Percentiles rank a stretch among this genome's conserved stretches.
Conservation (phyloP, 2,329 filamentous ascomycete genomes). For the Botrytis sinoallii region DNA sequence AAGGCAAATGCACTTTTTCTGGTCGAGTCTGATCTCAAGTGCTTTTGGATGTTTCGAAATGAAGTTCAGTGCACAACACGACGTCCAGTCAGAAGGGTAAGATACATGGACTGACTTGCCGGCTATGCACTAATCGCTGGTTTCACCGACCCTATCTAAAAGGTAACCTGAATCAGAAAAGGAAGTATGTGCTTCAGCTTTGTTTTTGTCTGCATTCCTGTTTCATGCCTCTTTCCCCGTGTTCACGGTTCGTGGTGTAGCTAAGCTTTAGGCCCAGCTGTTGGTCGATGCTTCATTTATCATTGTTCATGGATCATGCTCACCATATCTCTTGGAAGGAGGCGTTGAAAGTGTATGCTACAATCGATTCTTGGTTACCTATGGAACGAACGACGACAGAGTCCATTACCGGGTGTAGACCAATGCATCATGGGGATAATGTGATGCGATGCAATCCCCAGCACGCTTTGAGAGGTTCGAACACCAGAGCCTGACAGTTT, state of each 20-base stretch:
- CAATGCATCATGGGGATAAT: not conserved
- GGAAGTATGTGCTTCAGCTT: not conserved
- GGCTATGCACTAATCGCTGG: not conserved
- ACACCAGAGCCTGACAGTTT: not conserved
- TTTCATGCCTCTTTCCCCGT: not conserved
- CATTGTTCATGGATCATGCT: not conserved
- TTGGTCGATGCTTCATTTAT: not conserved
- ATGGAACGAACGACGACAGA: too few species aligned
- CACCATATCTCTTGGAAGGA: not conserved
- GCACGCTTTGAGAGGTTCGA: not conserved
- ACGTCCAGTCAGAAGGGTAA: not conserved
- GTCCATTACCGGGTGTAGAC: not conserved
- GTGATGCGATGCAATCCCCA: not conserved
- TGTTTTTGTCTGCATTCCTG: not conserved
- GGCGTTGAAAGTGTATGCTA: not conserved
- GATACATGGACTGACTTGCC: not conserved
- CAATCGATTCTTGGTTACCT: not conserved
- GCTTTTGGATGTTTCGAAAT: not conserved
- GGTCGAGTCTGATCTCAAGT: not conserved
- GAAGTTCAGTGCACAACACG: slow-evolving; percentile 4
- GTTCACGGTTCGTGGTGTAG: not conserved
- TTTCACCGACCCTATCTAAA: not conserved
- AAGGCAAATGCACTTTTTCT: not conserved
- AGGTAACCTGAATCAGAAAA: slow-evolving; percentile 1
- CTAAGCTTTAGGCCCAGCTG: not conserved